phyloP scores from a whole-genome alignment of 2,329 filamentous ascomycete species.

The Colletotrichum theobromicola region DNA sequence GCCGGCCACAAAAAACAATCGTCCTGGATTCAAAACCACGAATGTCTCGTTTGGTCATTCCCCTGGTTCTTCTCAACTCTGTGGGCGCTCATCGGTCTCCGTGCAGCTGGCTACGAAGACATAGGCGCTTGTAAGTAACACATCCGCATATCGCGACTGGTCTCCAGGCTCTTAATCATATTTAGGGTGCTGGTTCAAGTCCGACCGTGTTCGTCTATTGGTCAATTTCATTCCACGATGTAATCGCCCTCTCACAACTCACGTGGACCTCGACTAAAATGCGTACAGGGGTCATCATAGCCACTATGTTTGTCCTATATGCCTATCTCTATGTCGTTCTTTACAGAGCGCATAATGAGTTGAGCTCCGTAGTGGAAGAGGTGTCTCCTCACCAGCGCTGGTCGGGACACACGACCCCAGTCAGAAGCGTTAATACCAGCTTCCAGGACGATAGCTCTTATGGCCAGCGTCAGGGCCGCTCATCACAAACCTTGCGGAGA shows the following conservation, averaged over 20 bases:
- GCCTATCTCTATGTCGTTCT: conserved; percentile 42
- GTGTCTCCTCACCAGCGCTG: not conserved
- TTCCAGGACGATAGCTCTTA: not conserved
- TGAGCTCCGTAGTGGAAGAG: conserved; percentile 35
- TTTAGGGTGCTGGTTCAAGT: conserved; percentile 44
- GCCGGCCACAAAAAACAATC: conserved; percentile 38
- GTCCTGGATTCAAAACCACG: conserved; percentile 40
- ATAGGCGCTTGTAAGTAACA: conserved; percentile 32
- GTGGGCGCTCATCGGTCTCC: conserved; percentile 38
- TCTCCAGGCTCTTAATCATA: not conserved
- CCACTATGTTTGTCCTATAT: conserved; percentile 41
- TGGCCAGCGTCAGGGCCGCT: not conserved
- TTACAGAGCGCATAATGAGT: conserved; percentile 38
- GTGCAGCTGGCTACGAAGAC: conserved; percentile 33
- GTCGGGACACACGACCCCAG: not conserved
- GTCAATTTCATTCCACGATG: conserved; percentile 48
- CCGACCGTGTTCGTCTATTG: conserved; percentile 39
- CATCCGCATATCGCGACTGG: not conserved
- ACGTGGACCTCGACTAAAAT: not conserved
- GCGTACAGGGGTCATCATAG: conserved; percentile 37
- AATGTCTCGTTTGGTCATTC: conserved; percentile 34
- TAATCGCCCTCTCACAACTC: not conserved
- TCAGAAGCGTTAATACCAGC: not conserved
- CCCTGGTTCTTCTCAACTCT: conserved; percentile 41
- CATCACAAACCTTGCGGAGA: conserved; percentile 13